Evolutionary conservation across 2,329 filamentous ascomycete species (phyloP), one percentile per base, ranked within the genome.

Genomic region (Cladosporium colombiae): DNA sequence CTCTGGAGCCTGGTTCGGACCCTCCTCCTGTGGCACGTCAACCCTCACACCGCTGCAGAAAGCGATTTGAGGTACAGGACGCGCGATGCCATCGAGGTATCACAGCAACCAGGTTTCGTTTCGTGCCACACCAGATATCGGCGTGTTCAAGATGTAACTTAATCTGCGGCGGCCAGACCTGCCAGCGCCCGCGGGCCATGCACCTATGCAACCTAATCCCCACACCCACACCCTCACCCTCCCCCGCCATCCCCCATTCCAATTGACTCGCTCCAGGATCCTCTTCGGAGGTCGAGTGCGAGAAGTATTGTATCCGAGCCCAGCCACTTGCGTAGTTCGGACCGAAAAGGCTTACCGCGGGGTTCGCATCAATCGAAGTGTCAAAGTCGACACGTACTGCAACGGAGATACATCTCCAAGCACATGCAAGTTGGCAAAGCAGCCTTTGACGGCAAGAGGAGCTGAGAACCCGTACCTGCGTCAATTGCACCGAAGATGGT

Each of bases 271-370:
- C 27, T 53, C 23, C 4, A 46, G 40, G 40, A 46, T 21, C 8
- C n/a, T 46, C 10, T 46, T 11, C 33, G 33, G 33, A 35, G 13
- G 33, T 35, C 33, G 40, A 46, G n/a, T 21, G n/a, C 40, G n/a
- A 46, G 40, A 21, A 46, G 1, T 21, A 46, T n/a, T 46, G 40
- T 46, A 46, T 46, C n/a, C n/a, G 40, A 46, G 40, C 14, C 31
- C 31, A 57, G 55, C 33, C 55, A 57, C 27, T 35, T 61, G 58
- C 58, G 58, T 33, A 44, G 58, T 50, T 61, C 58, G 58, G 58
- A 31, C 58, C 58, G 58, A 61, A 61, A 49, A 33, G 29, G 40
- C 33, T n/a, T 21, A 16, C 33, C 55, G 55, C 31, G 55, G 55
- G 33, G 33, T 33, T 23, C n/a, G 40, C 10, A 21, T 21, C 40